phyloP scores from a whole-genome alignment of 768 basidiomycete genomes.

The Amanita muscaria region DNA sequence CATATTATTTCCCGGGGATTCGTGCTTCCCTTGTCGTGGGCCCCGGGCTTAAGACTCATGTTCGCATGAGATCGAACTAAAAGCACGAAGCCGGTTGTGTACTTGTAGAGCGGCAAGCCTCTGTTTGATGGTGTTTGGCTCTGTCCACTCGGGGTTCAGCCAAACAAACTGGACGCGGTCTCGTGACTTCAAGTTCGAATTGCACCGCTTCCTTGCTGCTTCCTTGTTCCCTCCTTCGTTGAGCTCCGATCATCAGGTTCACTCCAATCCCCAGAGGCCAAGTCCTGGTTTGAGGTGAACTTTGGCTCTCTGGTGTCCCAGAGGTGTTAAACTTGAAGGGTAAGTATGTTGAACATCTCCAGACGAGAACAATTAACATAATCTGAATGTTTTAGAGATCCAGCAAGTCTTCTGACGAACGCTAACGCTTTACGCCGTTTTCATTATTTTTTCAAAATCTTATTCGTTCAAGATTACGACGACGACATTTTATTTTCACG shows the following conservation, averaged over 20 bases:
- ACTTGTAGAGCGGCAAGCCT: too few species aligned
- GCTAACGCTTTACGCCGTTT: constrained; percentile 16
- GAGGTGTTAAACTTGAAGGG: constrained; percentile 15
- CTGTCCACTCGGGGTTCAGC: too few species aligned
- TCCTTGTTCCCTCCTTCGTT: not conserved
- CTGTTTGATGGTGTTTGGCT: too few species aligned
- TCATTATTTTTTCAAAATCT: not conserved
- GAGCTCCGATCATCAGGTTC: not conserved
- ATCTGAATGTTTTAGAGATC: constrained; percentile 8
- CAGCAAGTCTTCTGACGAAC: constrained; percentile 14
- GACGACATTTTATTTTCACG: too few species aligned
- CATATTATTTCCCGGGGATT: too few species aligned
- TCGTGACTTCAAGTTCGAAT: constrained; percentile 9
- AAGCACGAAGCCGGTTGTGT: too few species aligned
- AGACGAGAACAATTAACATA: not conserved
- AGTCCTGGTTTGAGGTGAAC: not conserved
- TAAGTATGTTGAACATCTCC: not conserved
- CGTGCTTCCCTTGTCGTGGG: too few species aligned
- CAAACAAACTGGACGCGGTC: constrained; percentile 7
- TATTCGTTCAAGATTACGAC: constrained; percentile 11
- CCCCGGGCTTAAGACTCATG: too few species aligned
- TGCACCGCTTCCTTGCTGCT: constrained; percentile 3
- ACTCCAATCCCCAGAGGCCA: too few species aligned
- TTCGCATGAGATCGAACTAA: too few species aligned
- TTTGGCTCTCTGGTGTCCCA: constrained; percentile 9